These are phyloP conservation scores for Cercophora newfieldiana DNA, from an alignment of 495 filamentous ascomycete genomes.

Conservation along the genomic window DNA sequence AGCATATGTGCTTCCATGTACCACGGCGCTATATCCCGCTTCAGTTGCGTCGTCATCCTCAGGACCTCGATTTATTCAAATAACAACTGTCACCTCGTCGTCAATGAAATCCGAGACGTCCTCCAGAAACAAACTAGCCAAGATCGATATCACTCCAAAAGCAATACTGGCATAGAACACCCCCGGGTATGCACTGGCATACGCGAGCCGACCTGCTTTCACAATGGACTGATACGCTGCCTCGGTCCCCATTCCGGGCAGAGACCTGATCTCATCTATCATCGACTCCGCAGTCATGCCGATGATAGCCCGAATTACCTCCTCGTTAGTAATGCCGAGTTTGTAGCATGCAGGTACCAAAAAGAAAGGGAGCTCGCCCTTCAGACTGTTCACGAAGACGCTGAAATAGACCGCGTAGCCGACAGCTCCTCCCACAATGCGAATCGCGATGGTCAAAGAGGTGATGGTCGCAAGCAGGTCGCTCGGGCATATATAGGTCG, in stretches of 20 bases:
- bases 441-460: slow-evolving; percentile 70
- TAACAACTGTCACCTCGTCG: slow-evolving; percentile 67
- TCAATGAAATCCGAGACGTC: slow-evolving; percentile 68
- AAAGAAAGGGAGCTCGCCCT: slow-evolving; percentile 50
- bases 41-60: slow-evolving; percentile 4
- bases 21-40: no score
- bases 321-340: slow-evolving; percentile 54
- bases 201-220: slow-evolving; percentile 61
- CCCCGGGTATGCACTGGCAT: slow-evolving; percentile 62
- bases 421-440: slow-evolving; percentile 68
- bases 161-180: slow-evolving; percentile 69
- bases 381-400: slow-evolving; percentile 67
- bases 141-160: slow-evolving; percentile 63
- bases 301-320: slow-evolving; percentile 49
- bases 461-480: slow-evolving; percentile 74
- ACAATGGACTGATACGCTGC: slow-evolving; percentile 59
- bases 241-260: slow-evolving; percentile 58
- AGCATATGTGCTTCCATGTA: no score
- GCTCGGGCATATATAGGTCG: slow-evolving; percentile 71
- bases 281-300: slow-evolving; percentile 58
- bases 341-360: slow-evolving; percentile 56
- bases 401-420: slow-evolving; percentile 78
- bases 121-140: slow-evolving; percentile 63
- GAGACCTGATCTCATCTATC: slow-evolving; percentile 49
- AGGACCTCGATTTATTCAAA: slow-evolving; percentile 28